Base-by-base conservation (phyloP, 768 basidiomycete genomes). In the Holtermanniella nyarrowii region DNA sequence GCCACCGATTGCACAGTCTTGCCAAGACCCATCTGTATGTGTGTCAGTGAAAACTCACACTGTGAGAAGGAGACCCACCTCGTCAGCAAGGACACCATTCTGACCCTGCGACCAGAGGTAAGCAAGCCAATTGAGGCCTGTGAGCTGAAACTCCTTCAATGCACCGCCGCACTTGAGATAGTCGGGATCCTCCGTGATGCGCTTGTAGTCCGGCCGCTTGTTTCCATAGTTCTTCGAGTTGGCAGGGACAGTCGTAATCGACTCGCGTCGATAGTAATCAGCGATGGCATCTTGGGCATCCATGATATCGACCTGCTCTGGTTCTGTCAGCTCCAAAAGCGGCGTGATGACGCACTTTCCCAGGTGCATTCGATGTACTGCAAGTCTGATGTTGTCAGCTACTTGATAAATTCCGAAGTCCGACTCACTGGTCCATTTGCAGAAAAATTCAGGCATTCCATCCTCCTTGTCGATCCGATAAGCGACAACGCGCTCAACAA, bases 111-210 rank as follows among this genome's bases (percentile, higher is more conserved):
- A 82, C 95, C 95, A 97, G 14, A 91, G 76, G 72, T 93, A 97
- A 3, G 88, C 85, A n/a, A 99, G 78, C 95, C 95, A 99, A 68
- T 99, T 99, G 57, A 99, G 77, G 21, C 95, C 95, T 2, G 89
- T 95, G 39, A 97, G 77, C 75, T 99, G 95, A 76, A 99, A 99
- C 64, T 97, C 95, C 74, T 99, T 99, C 55, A 97, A 77, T 56
- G 82, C 73, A 4, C 89, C 89, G 25, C 90, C 89, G 0, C 85
- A 87, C 18, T 70, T 68, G 62, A 97, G 79, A 71, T 93, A 97
- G 1, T 82, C 82, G 2, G 95, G 95, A 69, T 95, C 89, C 62
- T 83, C 83, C 25, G 76, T 77, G 61, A 97, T 85, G 75, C 87
- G 86, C 59, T 78, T 76, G 76, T 89, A 96, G 3, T 74, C 47